Percentiles rank a stretch among this genome's conserved stretches.
Evolutionary conservation across 129 eudicot species (phyloP).

Genomic region (Artemisia tridentata): DNA sequence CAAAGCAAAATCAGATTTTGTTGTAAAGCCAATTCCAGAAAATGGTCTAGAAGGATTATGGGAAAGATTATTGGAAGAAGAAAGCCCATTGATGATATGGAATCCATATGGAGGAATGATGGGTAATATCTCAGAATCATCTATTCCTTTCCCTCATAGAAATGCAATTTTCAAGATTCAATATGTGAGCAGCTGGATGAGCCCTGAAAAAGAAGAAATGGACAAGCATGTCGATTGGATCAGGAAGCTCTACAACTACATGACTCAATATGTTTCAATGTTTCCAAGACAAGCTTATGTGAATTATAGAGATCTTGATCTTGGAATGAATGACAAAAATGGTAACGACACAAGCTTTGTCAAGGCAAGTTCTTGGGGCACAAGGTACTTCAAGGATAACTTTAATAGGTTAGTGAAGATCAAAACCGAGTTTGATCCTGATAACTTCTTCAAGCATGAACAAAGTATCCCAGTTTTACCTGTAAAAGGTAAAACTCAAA

Average conservation of each 20-base stretch:
- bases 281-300: slow-evolving; percentile 76
- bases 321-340: slow-evolving; percentile 68
- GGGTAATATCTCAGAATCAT: slow-evolving; percentile 52
- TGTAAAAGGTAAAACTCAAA: slow-evolving; percentile 22
- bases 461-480: slow-evolving; percentile 73
- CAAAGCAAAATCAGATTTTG: slow-evolving; percentile 76
- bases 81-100: slow-evolving; percentile 48
- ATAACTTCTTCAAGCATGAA: slow-evolving; percentile 77
- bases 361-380: slow-evolving; percentile 63
- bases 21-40: slow-evolving; percentile 53
- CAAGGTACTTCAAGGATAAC: slow-evolving; percentile 62
- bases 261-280: slow-evolving; percentile 64
- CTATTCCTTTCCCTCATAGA: slow-evolving; percentile 77
- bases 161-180: slow-evolving; percentile 65
- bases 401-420: slow-evolving; percentile 59
- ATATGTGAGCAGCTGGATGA: slow-evolving; percentile 47
- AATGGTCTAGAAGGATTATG: slow-evolving; percentile 63
- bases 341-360: slow-evolving; percentile 43
- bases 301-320: slow-evolving; percentile 79
- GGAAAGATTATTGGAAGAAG: slow-evolving; percentile 57
- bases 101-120: slow-evolving; percentile 88
- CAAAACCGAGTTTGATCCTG: slow-evolving; percentile 76
- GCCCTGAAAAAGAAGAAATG: slow-evolving; percentile 32
- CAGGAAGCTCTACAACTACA: slow-evolving; percentile 62
- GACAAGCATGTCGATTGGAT: slow-evolving; percentile 63